These are phyloP conservation scores for Harringtonia lauricola DNA, from an alignment of 2,329 filamentous ascomycete species.

Conservation along the genomic window DNA sequence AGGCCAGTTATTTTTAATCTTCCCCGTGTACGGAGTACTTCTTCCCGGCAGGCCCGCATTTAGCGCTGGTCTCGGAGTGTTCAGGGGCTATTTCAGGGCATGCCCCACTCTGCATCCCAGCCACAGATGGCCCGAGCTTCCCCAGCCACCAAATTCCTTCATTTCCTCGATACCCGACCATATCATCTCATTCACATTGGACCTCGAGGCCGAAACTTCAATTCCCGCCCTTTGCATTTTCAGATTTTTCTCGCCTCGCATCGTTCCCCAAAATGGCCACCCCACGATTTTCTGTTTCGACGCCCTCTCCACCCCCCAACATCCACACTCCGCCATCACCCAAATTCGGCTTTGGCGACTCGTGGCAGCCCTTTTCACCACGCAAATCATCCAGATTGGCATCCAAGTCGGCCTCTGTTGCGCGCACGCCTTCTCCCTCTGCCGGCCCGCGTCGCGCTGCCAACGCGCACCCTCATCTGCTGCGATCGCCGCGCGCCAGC, in stretches of 20 bases:
- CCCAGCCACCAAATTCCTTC: slow-evolving; percentile 9
- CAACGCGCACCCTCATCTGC: slow-evolving; percentile 9
- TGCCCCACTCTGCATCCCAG: too few relatives aligned
- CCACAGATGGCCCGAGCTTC: background rate
- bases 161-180: too few relatives aligned
- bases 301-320: slow-evolving; percentile 47
- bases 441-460: slow-evolving; percentile 13
- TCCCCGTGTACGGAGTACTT: too few relatives aligned
- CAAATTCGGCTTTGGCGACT: slow-evolving; percentile 54
- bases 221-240: background rate
- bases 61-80: too few relatives aligned
- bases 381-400: slow-evolving; percentile 58
- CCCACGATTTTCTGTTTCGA: slow-evolving; percentile 27
- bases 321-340: slow-evolving; percentile 60
- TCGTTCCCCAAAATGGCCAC: slow-evolving; percentile 24
- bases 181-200: background rate
- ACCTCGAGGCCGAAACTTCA: too few relatives aligned
- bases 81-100: too few relatives aligned
- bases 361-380: slow-evolving; percentile 62
- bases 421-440: slow-evolving; percentile 43
- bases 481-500: slow-evolving; percentile 18
- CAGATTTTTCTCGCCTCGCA: background rate
- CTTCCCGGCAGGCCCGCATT: too few relatives aligned
- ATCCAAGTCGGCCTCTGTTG: slow-evolving; percentile 22
- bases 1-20: too few relatives aligned